Percentiles rank a stretch among this genome's conserved stretches.
Conservation (phyloP, 306 rosid genomes). For the Dryas drummondii region DNA sequence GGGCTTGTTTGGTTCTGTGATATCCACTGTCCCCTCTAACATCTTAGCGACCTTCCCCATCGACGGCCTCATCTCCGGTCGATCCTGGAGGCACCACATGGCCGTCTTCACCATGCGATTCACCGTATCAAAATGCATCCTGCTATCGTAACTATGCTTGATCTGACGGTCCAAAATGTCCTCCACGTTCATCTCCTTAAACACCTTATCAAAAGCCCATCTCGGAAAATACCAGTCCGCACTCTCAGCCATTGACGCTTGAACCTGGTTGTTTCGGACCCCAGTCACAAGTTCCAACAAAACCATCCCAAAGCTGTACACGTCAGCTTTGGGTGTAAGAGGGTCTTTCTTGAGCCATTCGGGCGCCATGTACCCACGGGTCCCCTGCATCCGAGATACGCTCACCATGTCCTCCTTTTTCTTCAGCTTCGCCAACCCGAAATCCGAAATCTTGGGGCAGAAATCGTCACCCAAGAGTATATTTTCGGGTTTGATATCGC, state of each 20-base stretch:
- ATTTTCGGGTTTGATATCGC: conserved; percentile 89
- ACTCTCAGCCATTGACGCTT: conserved; percentile 42
- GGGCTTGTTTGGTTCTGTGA: conserved; percentile 68
- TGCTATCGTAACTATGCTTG: conserved; percentile 51
- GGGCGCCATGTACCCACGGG: conserved; percentile 95
- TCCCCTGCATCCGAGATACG: conserved; percentile 74
- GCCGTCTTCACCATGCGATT: conserved; percentile 88
- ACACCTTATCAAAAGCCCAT: conserved; percentile 89
- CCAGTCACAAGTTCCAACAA: conserved; percentile 79
- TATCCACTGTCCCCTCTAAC: conserved; percentile 92
- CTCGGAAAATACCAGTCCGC: conserved; percentile 83
- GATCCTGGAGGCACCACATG: conserved; percentile 90
- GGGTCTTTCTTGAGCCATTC: conserved; percentile 72
- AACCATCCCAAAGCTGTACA: conserved; percentile 90
- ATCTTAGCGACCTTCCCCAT: conserved; percentile 98
- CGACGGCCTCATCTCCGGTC: conserved; percentile 80
- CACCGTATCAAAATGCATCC: conserved; percentile 58
- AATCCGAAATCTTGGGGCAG: conserved; percentile 91
- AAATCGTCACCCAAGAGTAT: conserved; percentile 75
- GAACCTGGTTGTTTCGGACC: conserved; percentile 50
- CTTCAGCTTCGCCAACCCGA: conserved; percentile 71
- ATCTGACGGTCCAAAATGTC: conserved; percentile 72
- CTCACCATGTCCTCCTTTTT: conserved; percentile 84
- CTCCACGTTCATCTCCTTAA: conserved; percentile 66
- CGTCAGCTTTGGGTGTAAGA: conserved; percentile 84